Base-by-base conservation (phyloP, 208 protist genomes). In the Strigomonas culicis region DNA sequence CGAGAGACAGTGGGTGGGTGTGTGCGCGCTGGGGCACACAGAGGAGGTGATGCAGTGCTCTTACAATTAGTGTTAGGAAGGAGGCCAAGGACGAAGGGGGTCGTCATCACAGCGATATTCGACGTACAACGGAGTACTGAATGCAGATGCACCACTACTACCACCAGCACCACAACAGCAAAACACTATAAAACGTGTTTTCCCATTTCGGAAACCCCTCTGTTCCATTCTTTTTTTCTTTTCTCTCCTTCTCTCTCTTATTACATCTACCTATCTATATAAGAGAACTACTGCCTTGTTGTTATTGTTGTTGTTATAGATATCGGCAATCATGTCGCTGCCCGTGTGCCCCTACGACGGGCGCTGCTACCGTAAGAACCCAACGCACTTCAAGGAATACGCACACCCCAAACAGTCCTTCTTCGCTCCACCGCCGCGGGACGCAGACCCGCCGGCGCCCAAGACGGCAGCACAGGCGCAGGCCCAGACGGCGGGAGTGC, bases 331-430 rank as follows among this genome's bases (percentile, higher is more conserved):
- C 17, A 28, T n/a, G 22, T 27, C 0, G 22, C 49, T 61, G 17
- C 62, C 51, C 2, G 61, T 75, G 27, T 79, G 72, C 43, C 62
- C 43, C 0, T 82, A 75, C 34, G 77, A 82, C 41, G 72, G 72
- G 21, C 52, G 34, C 44, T 77, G 77, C 64, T 84, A 84, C 22
- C 73, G 70, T 32, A 74, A 84, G 34, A 79, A 74, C 52, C 62
- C 66, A 11, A 44, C 61, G 22, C 74, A 84, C 59, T 73, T 73
- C 22, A 36, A 24, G 30, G 36, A 70, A 0, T 80, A 68, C 53
- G 47, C 59, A 0, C 77, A 80, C 32, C 77, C 77, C 11, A 43
- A 50, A 0, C 72, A 82, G 63, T 39, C 17, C 8, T 24, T 49
- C 4, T 21, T 49, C n/a, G 8, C 4, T 21, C 43, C 43, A 6